These are phyloP conservation scores for Bruguiera parviflora DNA, from an alignment of 345 rosid genomes.

Conservation along the genomic window DNA sequence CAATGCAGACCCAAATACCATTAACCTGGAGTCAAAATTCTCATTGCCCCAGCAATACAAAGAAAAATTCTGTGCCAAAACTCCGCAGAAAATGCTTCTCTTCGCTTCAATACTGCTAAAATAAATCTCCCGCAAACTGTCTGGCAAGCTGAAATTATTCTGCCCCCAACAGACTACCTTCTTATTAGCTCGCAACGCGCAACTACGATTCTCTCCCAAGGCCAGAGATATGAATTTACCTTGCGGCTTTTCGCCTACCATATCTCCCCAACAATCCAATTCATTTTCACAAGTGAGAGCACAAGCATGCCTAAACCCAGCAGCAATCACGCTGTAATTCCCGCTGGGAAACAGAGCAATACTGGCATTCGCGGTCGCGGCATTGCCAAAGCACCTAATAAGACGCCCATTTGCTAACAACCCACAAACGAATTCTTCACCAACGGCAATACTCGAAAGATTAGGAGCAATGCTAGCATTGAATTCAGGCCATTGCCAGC, in stretches of 20 bases:
- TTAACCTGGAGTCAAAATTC: constrained; percentile 21
- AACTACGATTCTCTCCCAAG: constrained; percentile 55
- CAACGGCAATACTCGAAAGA: constrained; percentile 44
- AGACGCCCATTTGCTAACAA: constrained; percentile 20
- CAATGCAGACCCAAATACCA: constrained; percentile 39
- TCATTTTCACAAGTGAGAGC: constrained; percentile 27
- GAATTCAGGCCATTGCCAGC: constrained; percentile 53
- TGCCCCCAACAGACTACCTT: constrained; percentile 67
- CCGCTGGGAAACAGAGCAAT: not conserved
- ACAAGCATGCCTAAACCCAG: constrained; percentile 58
- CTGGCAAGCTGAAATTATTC: constrained; percentile 45
- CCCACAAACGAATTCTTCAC: constrained; percentile 58
- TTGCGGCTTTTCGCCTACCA: not conserved
- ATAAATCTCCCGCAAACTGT: not conserved
- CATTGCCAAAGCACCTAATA: constrained; percentile 24
- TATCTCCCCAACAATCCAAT: constrained; percentile 57
- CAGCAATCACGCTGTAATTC: constrained; percentile 38
- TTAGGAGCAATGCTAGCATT: not conserved
- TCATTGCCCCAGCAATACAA: constrained; percentile 67
- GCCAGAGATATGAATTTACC: constrained; percentile 50
- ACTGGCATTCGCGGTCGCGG: not conserved
- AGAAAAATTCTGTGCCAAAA: constrained; percentile 24
- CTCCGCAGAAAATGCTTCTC: constrained; percentile 59
- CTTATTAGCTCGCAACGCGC: constrained; percentile 43
- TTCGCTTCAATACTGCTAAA: constrained; percentile 55